Base-by-base conservation (phyloP, 108 stramenopile genomes). In the Nitzschia putrida region DNA sequence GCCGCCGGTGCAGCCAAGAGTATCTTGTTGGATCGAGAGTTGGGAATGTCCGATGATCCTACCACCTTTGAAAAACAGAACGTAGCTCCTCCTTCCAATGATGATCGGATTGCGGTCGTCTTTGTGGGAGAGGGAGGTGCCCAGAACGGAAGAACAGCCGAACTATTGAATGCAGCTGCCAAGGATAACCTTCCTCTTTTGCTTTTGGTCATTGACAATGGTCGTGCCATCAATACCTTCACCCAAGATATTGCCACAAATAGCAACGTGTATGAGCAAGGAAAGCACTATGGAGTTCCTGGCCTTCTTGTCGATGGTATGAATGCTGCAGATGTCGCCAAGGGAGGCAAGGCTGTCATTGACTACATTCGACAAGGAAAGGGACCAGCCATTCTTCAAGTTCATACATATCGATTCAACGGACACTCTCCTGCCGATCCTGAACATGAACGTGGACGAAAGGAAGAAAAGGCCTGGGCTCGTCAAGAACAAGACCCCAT, bases 401-500 rank as follows among this genome's bases (percentile, higher is more conserved):
- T 98, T 14, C 98, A 98, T 71, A 98, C 98, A 47, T 98, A 97
- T 82, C 86, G 98, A 42, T 97, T 98, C 90, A 94, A 96, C 68
- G 98, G 98, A 16, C 98, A 98, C 79, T 97, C 96, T 22, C 98
- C 98, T 23, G 98, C 98, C 16, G 98, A 98, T 69, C 98, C 98
- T 34, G 98, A 98, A 77, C 98, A 98, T 73, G 98, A 98, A 80
- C 87, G 98, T 58, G 98, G 98, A 13, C 93, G 98, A 57, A 98
- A 98, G 86, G 96, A 97, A 34, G 98, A 98, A 77, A 98, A 98
- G 92, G 85, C 87, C 14, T 98, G 98, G 98, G 98, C 98, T 13
- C 80, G 96, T 26, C 80, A 85, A 16, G 89, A 89, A 58, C 95
- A 96, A 72, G 98, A 98, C 68, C 98, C 98, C 29, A 88, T 98